Conservation (phyloP, 2,329 filamentous ascomycete species). For the Davidsoniella eucalypti region DNA sequence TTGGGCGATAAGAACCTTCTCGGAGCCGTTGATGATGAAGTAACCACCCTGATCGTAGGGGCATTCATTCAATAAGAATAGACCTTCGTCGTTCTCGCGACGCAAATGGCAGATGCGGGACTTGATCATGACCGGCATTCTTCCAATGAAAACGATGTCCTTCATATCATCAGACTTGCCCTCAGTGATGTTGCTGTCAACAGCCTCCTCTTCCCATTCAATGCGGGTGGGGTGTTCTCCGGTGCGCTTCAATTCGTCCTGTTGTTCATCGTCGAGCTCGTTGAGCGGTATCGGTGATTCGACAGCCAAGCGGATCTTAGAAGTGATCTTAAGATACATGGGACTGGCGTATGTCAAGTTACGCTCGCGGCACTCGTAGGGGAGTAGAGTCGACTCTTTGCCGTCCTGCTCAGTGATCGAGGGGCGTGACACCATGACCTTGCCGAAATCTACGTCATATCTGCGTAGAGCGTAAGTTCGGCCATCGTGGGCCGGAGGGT, state of each 20-base stretch:
- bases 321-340: constrained; percentile 75
- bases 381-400: constrained; percentile 67
- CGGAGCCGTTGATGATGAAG: constrained; percentile 97
- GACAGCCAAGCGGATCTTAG: constrained; percentile 61
- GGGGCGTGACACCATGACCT: constrained; percentile 73
- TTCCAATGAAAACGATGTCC: constrained; percentile 77
- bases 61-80: constrained; percentile 89
- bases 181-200: constrained; percentile 22
- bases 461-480: constrained; percentile 72
- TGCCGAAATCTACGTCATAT: constrained; percentile 90
- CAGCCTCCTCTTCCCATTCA: constrained; percentile 40
- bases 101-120: constrained; percentile 87
- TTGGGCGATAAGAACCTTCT: constrained; percentile 96
- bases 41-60: constrained; percentile 97
- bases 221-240: constrained; percentile 41
- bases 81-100: constrained; percentile 64
- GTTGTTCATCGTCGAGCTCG: constrained; percentile 52
- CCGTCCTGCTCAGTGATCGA: constrained; percentile 89
- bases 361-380: constrained; percentile 87
- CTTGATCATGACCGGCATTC: constrained; percentile 95
- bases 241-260: constrained; percentile 35
- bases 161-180: constrained; percentile 37
- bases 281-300: constrained; percentile 52
- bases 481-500: constrained; percentile 58
- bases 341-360: constrained; percentile 92